Conservation (phyloP, 164 flowering plant species). For the Paratinospora sagittata region DNA sequence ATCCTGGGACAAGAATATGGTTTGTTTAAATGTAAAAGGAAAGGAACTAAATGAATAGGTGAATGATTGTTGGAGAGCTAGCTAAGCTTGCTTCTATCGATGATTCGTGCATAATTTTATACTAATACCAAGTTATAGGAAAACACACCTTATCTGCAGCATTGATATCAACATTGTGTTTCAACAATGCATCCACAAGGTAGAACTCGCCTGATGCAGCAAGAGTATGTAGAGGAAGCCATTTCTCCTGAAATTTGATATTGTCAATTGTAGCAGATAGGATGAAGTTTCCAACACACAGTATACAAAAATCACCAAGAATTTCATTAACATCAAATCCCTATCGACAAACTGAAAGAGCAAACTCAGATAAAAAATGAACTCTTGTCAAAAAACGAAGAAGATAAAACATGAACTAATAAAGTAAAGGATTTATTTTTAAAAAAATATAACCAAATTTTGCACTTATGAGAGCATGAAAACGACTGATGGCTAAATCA, state of each 20-base stretch:
- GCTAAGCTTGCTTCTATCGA: background rate
- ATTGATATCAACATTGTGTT: constrained; percentile 75
- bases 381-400: background rate
- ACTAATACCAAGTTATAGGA: background rate
- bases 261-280: constrained; percentile 6
- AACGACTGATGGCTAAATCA: too few species aligned
- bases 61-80: background rate
- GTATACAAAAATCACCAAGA: too few species aligned
- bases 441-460: too few species aligned
- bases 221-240: constrained; percentile 87
- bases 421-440: too few species aligned
- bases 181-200: constrained; percentile 62
- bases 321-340: too few species aligned
- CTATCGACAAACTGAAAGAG: background rate
- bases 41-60: background rate
- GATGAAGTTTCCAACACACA: too few species aligned
- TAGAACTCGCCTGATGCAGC: constrained; percentile 87
- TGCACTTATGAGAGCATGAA: too few species aligned
- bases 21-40: background rate
- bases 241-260: constrained; percentile 50
- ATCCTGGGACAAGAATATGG: constrained; percentile 34
- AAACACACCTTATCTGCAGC: constrained; percentile 61
- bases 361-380: background rate
- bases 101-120: background rate
- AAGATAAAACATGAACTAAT: too few species aligned